Percentiles rank a stretch among this genome's conserved stretches.
These are phyloP conservation scores for Mangifera indica DNA, from an alignment of 345 rosid genomes.

Conservation along the genomic window DNA sequence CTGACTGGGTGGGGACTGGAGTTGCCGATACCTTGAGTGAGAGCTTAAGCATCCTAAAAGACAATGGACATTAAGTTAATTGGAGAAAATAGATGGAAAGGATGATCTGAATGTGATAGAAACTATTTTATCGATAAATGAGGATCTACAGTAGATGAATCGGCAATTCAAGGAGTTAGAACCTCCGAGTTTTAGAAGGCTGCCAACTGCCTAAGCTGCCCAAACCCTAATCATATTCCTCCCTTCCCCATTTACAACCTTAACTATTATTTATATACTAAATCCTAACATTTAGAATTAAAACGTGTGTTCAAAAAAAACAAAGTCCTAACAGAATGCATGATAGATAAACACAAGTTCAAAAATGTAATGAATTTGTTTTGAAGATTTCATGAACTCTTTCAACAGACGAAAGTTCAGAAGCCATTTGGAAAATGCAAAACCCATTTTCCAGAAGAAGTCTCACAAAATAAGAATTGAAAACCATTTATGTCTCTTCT, in stretches of 20 bases:
- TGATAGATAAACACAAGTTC: neutral
- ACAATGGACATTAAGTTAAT: neutral
- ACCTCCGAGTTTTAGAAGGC: too few relatives aligned
- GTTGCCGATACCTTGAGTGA: neutral
- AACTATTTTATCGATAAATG: too few relatives aligned
- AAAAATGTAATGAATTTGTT: neutral
- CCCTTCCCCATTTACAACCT: too few relatives aligned
- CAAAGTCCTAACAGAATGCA: too few relatives aligned
- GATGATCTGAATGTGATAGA: neutral
- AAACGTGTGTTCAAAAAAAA: too few relatives aligned
- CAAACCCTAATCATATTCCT: too few relatives aligned
- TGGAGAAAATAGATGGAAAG: neutral
- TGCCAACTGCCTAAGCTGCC: too few relatives aligned
- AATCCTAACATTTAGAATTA: too few relatives aligned
- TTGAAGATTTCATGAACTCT: neutral
- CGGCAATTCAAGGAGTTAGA: too few relatives aligned
- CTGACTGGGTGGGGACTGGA: neutral
- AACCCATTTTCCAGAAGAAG: neutral
- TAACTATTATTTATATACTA: too few relatives aligned
- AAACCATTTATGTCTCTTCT: too few relatives aligned
- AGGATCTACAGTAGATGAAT: too few relatives aligned
- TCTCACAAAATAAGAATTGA: neutral
- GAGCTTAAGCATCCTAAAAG: conserved; percentile 6
- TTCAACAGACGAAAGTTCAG: neutral
- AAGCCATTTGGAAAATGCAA: neutral